phyloP scores from a whole-genome alignment of 2,329 filamentous ascomycete genomes.

The Stachybotrys elegans region DNA sequence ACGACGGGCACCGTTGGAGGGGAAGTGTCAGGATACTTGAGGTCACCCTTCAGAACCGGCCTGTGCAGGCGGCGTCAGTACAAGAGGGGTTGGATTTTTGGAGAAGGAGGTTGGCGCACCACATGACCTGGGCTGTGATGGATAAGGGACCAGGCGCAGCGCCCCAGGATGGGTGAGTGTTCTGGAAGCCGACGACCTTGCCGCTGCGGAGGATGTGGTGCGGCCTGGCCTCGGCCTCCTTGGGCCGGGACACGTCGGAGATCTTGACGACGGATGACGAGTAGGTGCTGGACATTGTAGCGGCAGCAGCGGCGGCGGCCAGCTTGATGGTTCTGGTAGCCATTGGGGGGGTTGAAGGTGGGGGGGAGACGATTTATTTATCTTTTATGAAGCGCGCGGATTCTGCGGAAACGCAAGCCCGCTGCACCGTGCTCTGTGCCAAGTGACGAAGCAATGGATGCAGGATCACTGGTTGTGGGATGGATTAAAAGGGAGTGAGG shows the following conservation, averaged over 20 bases:
- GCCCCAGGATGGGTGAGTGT: conserved; percentile 44
- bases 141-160: conserved; percentile 13
- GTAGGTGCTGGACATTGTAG: conserved; percentile 8
- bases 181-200: conserved; percentile 38
- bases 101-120: conserved; percentile 21
- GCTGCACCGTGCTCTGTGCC: too few species aligned
- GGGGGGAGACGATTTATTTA: too few species aligned
- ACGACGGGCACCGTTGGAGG: conserved; percentile 62
- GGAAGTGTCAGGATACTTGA: conserved; percentile 53
- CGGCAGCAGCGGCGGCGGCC: conserved; percentile 8
- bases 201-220: conserved; percentile 43
- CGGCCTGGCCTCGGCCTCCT: conserved; percentile 37
- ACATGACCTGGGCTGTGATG: conserved; percentile 26
- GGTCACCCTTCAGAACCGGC: conserved; percentile 33
- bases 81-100: neutral
- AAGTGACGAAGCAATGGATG: too few species aligned
- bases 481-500: too few species aligned
- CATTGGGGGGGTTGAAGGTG: too few species aligned
- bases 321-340: conserved; percentile 7
- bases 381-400: too few species aligned
- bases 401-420: too few species aligned
- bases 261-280: conserved; percentile 28
- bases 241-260: conserved; percentile 27
- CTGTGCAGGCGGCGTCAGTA: conserved; percentile 12
- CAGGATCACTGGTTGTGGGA: too few species aligned